These are phyloP conservation scores for Picochlorum costavermella DNA, from an alignment of 139 green algal genomes.

Conservation along the genomic window DNA sequence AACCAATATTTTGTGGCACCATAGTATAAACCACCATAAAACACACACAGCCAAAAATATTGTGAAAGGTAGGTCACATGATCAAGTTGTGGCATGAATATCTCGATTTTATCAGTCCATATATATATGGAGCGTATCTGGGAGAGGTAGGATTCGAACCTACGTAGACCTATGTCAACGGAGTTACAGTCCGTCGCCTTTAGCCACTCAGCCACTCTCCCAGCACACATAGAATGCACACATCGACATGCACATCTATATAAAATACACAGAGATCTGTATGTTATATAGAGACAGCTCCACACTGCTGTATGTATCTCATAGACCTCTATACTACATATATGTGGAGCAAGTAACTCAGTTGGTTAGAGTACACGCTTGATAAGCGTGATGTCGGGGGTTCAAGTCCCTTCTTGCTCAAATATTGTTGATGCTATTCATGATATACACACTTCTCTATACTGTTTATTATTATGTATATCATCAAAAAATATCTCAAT, in stretches of 20 bases:
- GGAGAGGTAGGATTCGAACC: constrained; percentile 55
- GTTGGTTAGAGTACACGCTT: constrained; percentile 36
- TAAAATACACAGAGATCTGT: constrained; percentile 14
- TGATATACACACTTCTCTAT: not conserved
- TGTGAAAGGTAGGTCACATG: constrained; percentile 49
- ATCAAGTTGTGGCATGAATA: constrained; percentile 32
- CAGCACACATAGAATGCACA: constrained; percentile 9
- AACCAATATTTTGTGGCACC: constrained; percentile 34
- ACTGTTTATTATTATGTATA: not conserved
- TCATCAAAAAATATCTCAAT: not conserved
- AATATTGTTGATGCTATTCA: not conserved
- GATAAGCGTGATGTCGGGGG: constrained; percentile 28
- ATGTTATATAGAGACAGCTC: constrained; percentile 6
- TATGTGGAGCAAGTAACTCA: constrained; percentile 10
- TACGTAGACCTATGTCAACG: constrained; percentile 45
- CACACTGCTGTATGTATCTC: constrained; percentile 8
- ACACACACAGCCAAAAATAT: constrained; percentile 48
- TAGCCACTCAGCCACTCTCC: constrained; percentile 54
- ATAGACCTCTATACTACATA: constrained; percentile 1
- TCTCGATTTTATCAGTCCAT: constrained; percentile 14
- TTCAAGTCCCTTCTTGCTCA: constrained; percentile 33
- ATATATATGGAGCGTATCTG: constrained; percentile 30
- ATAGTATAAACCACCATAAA: constrained; percentile 36
- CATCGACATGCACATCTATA: constrained; percentile 9
- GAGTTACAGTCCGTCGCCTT: constrained; percentile 49